Evolutionary conservation across 75 land plant species (phyloP).

Genomic region (Chamaecyparis obtusa): DNA sequence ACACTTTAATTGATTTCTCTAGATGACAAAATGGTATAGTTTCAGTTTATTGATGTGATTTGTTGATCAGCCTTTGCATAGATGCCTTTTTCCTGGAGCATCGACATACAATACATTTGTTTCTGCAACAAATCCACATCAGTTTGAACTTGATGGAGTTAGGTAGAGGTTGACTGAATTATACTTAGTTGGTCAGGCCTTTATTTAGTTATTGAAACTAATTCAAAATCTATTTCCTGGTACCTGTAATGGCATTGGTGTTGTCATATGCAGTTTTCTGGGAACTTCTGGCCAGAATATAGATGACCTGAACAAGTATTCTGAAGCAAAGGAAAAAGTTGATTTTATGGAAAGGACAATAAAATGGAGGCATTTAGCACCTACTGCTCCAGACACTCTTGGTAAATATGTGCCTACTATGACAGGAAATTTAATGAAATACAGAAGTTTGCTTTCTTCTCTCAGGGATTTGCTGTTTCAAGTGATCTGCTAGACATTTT

Average conservation of each 20-base stretch:
- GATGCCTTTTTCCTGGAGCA: conserved; percentile 92
- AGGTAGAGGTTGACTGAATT: conserved; percentile 38
- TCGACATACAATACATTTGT: conserved; percentile 76
- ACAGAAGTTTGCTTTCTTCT: background rate
- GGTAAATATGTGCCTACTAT: conserved; percentile 36
- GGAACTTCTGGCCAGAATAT: conserved; percentile 99
- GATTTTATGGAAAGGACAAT: conserved; percentile 92
- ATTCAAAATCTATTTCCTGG: conserved; percentile 1
- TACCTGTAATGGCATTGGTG: background rate
- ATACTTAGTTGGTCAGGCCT: background rate
- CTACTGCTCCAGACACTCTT: conserved; percentile 97
- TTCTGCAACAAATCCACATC: conserved; percentile 94
- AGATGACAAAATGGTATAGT: background rate
- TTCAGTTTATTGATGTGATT: conserved; percentile 9
- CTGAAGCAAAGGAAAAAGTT: conserved; percentile 72
- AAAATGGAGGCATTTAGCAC: conserved; percentile 95
- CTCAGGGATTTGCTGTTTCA: background rate
- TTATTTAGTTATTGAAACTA: background rate
- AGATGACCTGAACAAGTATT: conserved; percentile 86
- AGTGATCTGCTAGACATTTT: background rate
- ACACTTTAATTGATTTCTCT: background rate
- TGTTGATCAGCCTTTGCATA: conserved; percentile 75
- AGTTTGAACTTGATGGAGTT: conserved; percentile 86
- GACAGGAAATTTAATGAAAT: background rate
- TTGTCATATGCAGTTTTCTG: conserved; percentile 57